A percentile compares a stretch with the other conserved stretches of the same genome.
These are phyloP conservation scores for Amanita subjunquillea DNA, from an alignment of 768 basidiomycete genomes.

Conservation along the genomic window DNA sequence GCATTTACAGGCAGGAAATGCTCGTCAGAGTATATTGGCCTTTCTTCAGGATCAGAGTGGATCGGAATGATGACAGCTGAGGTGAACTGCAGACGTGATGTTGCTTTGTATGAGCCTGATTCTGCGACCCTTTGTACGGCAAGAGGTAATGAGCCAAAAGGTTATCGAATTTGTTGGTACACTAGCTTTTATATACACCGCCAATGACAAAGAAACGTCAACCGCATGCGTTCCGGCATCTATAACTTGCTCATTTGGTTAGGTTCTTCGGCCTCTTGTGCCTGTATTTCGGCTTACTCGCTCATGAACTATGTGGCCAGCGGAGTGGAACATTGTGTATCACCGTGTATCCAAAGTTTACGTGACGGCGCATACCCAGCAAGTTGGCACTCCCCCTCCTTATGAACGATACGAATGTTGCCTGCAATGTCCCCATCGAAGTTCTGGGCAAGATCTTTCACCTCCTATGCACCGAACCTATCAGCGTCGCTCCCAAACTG, in stretches of 20 bases:
- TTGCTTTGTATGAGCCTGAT: too few species aligned
- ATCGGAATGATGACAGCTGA: conserved; percentile 27
- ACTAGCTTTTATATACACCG: too few species aligned
- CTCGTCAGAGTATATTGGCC: conserved; percentile 54
- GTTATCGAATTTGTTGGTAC: too few species aligned
- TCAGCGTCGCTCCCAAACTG: background rate
- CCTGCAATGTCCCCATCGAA: conserved; percentile 6
- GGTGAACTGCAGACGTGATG: background rate
- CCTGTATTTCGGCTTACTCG: too few species aligned
- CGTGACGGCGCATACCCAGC: background rate
- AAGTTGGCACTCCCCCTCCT: background rate
- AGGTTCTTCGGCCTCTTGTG: too few species aligned
- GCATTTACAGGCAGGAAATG: conserved; percentile 17
- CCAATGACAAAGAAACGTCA: too few species aligned
- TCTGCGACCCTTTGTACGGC: too few species aligned
- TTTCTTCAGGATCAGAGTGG: conserved; percentile 69
- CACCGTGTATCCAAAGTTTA: background rate
- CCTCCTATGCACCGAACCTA: background rate
- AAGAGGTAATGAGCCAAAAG: too few species aligned
- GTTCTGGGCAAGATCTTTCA: background rate
- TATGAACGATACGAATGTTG: conserved; percentile 53
- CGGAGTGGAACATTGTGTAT: background rate
- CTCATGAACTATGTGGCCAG: too few species aligned
- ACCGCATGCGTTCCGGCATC: too few species aligned
- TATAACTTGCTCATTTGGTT: too few species aligned